Evolutionary conservation across 2,329 filamentous ascomycete genomes (phyloP), one percentile per base, ranked within the genome.

Genomic region (Colletotrichum nymphaeae): DNA sequence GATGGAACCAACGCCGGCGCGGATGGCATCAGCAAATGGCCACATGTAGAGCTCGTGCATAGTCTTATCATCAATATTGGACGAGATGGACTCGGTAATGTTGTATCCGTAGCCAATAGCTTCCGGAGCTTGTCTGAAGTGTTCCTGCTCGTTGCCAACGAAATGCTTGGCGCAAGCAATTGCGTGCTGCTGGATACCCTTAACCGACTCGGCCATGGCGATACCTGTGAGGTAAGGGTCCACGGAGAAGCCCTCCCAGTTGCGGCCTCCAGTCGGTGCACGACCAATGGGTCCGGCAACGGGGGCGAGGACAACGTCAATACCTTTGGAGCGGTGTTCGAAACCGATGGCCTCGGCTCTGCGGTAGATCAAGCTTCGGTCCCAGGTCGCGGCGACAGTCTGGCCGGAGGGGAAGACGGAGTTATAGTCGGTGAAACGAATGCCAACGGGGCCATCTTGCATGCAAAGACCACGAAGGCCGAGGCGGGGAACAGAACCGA

Each of bases 131-230:
- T 93, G 91, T 73, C 93, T 90, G 87, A 94, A 95, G 78, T 93
- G 92, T 81, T 95, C 93, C 84, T 95, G 94, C 83, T 94, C 93
- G 77, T 95, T 94, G 62, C 84, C 88, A 72, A 94, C 89, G 80
- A 86, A 93, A 80, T 95, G 93, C 86, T 95, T 96, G 59, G 93
- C 93, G 78, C 93, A 95, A 74, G 95, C 94, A 83, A 97, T 93
- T 66, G 96, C 91, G 78, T 92, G 90, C 81, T 95, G 93, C 81
- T 97, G 95, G 57, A 97, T 95, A 74, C 95, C 95, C 79, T 90
- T 88, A 74, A 97, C 88, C 1, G 93, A 94, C 79, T 93, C 88
- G 49, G 90, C 90, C 76, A 95, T 92, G 67, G 91, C 90, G 75
- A 92, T 86, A 65, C 93, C 95, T 65, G 94, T 92, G 65, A 95